A percentile compares a stretch with the other conserved stretches of the same genome.
Conservation (phyloP, 176 grass and related monocot species). For the Zizania latifolia region DNA sequence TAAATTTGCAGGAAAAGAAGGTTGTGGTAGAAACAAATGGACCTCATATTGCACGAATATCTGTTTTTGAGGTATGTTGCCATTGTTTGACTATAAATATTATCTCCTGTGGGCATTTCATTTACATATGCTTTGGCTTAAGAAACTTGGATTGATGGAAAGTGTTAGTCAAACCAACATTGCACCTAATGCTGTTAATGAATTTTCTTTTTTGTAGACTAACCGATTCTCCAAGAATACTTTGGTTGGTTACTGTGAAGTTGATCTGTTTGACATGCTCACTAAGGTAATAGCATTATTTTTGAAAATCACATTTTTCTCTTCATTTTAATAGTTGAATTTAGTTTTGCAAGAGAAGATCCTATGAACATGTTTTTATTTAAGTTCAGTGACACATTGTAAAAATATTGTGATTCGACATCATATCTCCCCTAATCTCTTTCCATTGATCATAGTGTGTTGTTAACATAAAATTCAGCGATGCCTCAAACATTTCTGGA, state of each 20-base stretch:
- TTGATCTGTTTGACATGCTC: constrained; percentile 81
- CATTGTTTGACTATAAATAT: constrained; percentile 15
- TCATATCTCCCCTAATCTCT: neutral
- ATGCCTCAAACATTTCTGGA: neutral
- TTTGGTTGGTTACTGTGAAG: constrained; percentile 94
- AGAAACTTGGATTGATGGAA: neutral
- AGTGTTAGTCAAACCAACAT: neutral
- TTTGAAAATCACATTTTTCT: neutral
- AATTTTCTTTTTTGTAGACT: constrained; percentile 52
- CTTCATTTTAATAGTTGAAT: neutral
- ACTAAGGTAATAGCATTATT: constrained; percentile 74
- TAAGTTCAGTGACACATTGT: neutral
- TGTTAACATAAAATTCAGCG: neutral
- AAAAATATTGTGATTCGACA: neutral
- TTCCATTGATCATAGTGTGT: neutral
- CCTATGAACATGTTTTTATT: neutral
- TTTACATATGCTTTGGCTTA: neutral
- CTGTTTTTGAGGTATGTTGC: constrained; percentile 83
- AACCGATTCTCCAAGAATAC: constrained; percentile 90
- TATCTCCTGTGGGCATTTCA: neutral
- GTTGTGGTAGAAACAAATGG: constrained; percentile 82
- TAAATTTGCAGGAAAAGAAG: constrained; percentile 78
- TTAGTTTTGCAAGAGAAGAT: neutral
- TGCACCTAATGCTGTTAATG: constrained; percentile 25
- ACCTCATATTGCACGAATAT: constrained; percentile 74